These are phyloP conservation scores for Trichosporon inkin DNA, from an alignment of 1,284 basidiomycete genomes.

Conservation along the genomic window DNA sequence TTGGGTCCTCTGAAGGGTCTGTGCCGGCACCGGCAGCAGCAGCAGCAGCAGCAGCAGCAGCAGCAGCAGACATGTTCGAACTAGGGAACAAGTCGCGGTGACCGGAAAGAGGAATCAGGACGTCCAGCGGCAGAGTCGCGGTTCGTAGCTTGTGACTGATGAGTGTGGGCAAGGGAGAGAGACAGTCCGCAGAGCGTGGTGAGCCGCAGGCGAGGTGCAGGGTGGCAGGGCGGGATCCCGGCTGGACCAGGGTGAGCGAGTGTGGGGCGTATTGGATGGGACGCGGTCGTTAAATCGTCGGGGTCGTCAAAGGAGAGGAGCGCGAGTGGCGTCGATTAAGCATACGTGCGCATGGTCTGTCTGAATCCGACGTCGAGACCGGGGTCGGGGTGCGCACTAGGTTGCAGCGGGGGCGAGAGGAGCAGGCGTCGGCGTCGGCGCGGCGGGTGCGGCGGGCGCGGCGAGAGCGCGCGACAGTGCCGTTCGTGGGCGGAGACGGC, in stretches of 20 bases:
- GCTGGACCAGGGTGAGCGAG: neutral
- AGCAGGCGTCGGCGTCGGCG: neutral
- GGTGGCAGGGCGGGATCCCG: constrained; percentile 4
- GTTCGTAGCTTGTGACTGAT: too few species aligned
- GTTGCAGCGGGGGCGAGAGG: too few species aligned
- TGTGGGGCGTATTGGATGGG: constrained; percentile 1
- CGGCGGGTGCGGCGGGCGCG: neutral
- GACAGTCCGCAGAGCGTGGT: neutral
- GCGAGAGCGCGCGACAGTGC: neutral
- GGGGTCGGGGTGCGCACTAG: neutral
- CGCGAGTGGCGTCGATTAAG: constrained; percentile 1
- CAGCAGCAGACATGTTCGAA: neutral
- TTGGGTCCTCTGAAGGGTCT: constrained; percentile 6
- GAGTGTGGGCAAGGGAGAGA: too few species aligned
- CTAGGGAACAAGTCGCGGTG: too few species aligned
- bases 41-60: neutral
- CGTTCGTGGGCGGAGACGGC: neutral
- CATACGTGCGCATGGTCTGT: neutral
- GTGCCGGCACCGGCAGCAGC: neutral
- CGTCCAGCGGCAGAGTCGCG: too few species aligned
- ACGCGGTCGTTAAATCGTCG: constrained; percentile 1
- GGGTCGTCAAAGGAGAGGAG: neutral
- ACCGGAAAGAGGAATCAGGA: too few species aligned
- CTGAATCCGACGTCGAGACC: neutral
- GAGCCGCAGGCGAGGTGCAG: neutral